Evolutionary conservation across 2,329 filamentous ascomycete genomes (phyloP).

Genomic region (Monosporascus sp.): DNA sequence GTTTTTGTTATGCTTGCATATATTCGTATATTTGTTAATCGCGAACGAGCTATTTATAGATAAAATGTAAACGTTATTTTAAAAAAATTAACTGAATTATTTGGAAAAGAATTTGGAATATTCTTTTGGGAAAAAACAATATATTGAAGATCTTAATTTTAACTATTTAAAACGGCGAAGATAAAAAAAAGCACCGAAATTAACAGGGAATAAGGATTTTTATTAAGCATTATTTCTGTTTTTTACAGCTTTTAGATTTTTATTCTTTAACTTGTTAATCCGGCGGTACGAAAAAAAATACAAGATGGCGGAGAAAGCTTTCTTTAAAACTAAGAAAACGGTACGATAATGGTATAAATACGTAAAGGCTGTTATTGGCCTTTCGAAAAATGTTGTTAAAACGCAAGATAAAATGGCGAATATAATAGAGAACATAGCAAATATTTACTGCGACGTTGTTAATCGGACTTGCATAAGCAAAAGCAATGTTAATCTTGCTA

Average conservation of each 20-base stretch:
- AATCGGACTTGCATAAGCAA: background rate
- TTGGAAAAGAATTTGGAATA: background rate
- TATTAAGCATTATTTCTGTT: background rate
- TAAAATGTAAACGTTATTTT: background rate
- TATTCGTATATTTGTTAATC: conserved; percentile 5
- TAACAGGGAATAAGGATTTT: background rate
- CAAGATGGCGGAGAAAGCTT: too few species aligned
- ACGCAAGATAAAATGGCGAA: background rate
- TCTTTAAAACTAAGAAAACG: background rate
- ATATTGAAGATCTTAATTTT: background rate
- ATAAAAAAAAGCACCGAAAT: background rate
- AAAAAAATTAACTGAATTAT: background rate
- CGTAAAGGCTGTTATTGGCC: background rate
- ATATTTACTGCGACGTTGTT: background rate
- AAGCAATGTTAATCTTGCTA: background rate
- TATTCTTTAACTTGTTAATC: background rate
- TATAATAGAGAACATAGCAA: background rate
- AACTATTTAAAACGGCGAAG: background rate
- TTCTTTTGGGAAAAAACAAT: background rate
- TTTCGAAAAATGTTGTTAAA: background rate
- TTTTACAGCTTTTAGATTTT: background rate
- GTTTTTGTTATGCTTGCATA: conserved; percentile 2
- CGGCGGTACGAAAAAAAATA: background rate
- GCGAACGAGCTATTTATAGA: background rate
- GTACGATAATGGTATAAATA: background rate